Percentiles rank a stretch among this genome's conserved stretches.
phyloP scores from a whole-genome alignment of 331 rosid genomes.

The Saraca asoca region DNA sequence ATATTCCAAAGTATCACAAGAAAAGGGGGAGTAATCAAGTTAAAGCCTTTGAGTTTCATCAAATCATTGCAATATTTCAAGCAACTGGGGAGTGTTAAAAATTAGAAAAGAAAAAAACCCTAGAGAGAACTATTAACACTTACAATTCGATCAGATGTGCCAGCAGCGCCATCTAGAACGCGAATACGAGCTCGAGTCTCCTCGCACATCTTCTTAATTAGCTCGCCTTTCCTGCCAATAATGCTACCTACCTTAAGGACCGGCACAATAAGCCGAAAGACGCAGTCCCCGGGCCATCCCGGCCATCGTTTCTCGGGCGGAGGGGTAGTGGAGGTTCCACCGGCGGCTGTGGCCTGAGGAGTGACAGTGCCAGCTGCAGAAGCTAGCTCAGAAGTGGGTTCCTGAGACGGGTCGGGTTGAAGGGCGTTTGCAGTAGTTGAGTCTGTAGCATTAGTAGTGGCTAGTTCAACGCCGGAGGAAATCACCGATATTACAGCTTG shows the following conservation, averaged over 20 bases:
- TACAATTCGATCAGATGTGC: slow-evolving; percentile 91
- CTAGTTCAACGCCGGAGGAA: slow-evolving; percentile 20
- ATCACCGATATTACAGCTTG: slow-evolving; percentile 13
- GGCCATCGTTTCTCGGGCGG: slow-evolving; percentile 81
- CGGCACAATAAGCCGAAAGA: slow-evolving; percentile 82
- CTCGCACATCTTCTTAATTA: slow-evolving; percentile 89
- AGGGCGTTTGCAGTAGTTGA: slow-evolving; percentile 3
- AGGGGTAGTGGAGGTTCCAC: slow-evolving; percentile 3
- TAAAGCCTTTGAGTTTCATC: not conserved
- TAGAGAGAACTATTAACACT: slow-evolving; percentile 37
- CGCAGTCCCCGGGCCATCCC: slow-evolving; percentile 97
- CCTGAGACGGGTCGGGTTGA: not conserved
- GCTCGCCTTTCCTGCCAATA: slow-evolving; percentile 93
- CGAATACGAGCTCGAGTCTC: slow-evolving; percentile 92
- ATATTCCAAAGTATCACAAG: not conserved
- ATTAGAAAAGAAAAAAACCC: slow-evolving; percentile 31
- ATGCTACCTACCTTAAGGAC: slow-evolving; percentile 88
- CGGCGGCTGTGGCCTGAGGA: not conserved
- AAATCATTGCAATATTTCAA: not conserved
- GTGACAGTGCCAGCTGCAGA: slow-evolving; percentile 8
- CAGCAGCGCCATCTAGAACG: slow-evolving; percentile 74
- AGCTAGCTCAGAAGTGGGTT: not conserved
- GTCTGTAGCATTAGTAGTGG: slow-evolving; percentile 12
- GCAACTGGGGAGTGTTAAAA: not conserved
- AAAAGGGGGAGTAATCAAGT: slow-evolving; percentile 6